Evolutionary conservation across 345 rosid genomes (phyloP), one percentile per base, ranked within the genome.

Genomic region (Lagerstroemia speciosa): DNA sequence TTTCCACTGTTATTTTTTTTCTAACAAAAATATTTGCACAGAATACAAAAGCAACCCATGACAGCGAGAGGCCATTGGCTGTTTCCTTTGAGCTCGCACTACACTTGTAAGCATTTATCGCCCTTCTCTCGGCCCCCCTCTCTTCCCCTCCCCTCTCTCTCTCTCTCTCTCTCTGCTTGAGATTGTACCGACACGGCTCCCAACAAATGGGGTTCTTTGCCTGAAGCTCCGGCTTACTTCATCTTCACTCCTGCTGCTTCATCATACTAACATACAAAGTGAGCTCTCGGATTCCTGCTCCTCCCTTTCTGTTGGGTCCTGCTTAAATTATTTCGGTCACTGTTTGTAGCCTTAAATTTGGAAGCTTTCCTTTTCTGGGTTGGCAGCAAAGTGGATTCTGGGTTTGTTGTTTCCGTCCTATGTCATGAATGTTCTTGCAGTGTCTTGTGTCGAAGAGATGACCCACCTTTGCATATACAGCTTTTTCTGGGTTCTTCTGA

Each of bases 161-260:
- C 64, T 32, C 67, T 5, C 72, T 40, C 65, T 31, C 41, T 41
- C 70, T 68, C 53, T 81, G 88, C 85, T 86, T 82, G 74, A 73
- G 74, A 55, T 79, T 84, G 69, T 78, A 76, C 91, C 80, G 83
- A 87, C 86, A 87, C 82, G 87, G 89, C 84, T 87, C 89, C 94
- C 71, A 80, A 69, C 75, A 57, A 67, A 74, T 81, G 86, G 91
- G 91, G 77, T 82, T 78, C 76, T 64, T 62, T 12, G 66, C 65
- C 38, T 66, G 66, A 76, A 74, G 64, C 77, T 69, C 76, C 67
- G 33, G 38, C 78, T 58, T 57, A 64, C 63, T 30, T 26, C 63
- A 1, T 67, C 30, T 63, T 50, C 15, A 65, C 41, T 66, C 30
- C 32, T 24, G 40, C 48, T 33, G 41, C 71, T 19, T 17, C 30